Evolutionary conservation across 2,329 filamentous ascomycete genomes (phyloP).

Genomic region (Zasmidium citrigriseum): DNA sequence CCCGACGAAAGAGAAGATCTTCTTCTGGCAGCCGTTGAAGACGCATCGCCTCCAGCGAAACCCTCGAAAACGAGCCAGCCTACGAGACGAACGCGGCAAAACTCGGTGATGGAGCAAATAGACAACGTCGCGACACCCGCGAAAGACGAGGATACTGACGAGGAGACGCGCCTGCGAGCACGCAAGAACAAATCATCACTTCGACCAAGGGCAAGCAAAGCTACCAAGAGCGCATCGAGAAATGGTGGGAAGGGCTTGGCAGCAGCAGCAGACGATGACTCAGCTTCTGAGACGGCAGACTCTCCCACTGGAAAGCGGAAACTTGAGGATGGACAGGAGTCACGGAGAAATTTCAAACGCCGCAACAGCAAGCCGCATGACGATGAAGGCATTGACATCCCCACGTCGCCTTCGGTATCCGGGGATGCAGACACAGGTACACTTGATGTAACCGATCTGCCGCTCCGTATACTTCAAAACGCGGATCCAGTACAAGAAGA

Average conservation of each 20-base stretch:
- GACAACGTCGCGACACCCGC: slow-evolving; percentile 15
- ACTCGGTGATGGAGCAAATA: slow-evolving; percentile 14
- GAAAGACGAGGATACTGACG: slow-evolving; percentile 24
- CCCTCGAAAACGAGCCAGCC: slow-evolving; percentile 3
- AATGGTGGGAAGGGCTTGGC: slow-evolving; percentile 31
- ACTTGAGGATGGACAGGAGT: slow-evolving; percentile 7
- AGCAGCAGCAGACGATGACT: slow-evolving; percentile 26
- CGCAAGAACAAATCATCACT: slow-evolving; percentile 36
- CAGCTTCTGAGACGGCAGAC: slow-evolving; percentile 14
- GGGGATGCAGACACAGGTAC: slow-evolving; percentile 25
- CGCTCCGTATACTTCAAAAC: slow-evolving; percentile 29
- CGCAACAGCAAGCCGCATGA: slow-evolving; percentile 23
- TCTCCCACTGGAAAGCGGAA: slow-evolving; percentile 25
- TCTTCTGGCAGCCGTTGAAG: background rate
- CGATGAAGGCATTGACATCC: slow-evolving; percentile 39
- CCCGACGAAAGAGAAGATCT: background rate
- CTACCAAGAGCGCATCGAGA: slow-evolving; percentile 26
- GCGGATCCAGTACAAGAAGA: slow-evolving; percentile 42
- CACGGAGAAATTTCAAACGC: slow-evolving; percentile 20
- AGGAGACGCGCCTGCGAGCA: slow-evolving; percentile 19
- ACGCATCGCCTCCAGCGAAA: background rate
- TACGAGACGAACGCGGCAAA: slow-evolving; percentile 1
- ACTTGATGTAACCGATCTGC: slow-evolving; percentile 12
- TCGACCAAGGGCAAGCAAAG: slow-evolving; percentile 34
- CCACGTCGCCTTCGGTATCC: slow-evolving; percentile 27